Evolutionary conservation across 2,329 filamentous ascomycete genomes (phyloP), one percentile per base, ranked within the genome.

Genomic region (Sporothrix dimorphospora): DNA sequence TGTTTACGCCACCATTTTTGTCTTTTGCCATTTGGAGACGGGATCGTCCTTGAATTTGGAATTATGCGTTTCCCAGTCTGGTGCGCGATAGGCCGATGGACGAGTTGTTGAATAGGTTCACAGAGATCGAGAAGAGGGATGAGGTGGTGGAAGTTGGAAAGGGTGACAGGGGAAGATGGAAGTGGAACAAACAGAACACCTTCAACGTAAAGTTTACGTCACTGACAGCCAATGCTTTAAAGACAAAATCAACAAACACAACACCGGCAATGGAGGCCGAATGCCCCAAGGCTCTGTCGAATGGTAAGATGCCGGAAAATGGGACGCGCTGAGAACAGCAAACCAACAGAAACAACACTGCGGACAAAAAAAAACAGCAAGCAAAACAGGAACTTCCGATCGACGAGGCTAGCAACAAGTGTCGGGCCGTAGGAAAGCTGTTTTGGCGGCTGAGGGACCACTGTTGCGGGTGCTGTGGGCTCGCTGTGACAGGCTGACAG

Each of bases 341-440:
- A 42, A 63, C 30, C 65, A 47, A 34, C 4, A 12, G 40, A 67
- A 19, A 21, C 8, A 61, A 34, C 3, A 59, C n/a, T n/a, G 19
- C 19, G n/a, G 34, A 0, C 14, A 68, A 40, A 40, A 4, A 30
- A 69, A 34, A 42, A 40, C 2, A 49, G 68, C 21, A 70, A 55
- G 21, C 19, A 49, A 34, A n/a, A 40, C n/a, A 63, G n/a, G 68
- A 63, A 63, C 51, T 40, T 51, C 55, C 1, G 69, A 70, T 70
- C 45, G 59, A 66, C 55, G 21, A 38, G 69, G 57, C 69, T 71
- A 67, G 27, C 65, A 70, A 49, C 40, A 49, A 69, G 27, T 67
- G 65, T 68, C 65, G 65, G 47, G 30, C 65, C 47, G 47, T 5
- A 14, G 65, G 57, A 9, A 12, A 34, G 21, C 63, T 47, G 16